phyloP scores from a whole-genome alignment of 2,329 filamentous ascomycete genomes.

The Neonectria faginata region DNA sequence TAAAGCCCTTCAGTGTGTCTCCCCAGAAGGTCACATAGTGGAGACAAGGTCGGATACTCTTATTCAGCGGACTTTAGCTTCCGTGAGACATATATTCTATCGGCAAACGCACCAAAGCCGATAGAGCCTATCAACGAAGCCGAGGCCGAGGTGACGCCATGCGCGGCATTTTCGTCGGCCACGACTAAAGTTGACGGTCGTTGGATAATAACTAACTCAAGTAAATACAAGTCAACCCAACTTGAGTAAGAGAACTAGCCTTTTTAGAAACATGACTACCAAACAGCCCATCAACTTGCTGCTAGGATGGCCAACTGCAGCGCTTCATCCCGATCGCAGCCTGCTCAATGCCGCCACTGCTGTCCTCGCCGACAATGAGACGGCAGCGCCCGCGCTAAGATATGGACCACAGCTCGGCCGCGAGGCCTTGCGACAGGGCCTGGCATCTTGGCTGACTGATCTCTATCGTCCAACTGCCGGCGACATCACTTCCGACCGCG shows the following conservation, averaged over 20 bases:
- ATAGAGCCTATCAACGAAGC: not conserved
- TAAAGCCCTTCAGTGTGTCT: not conserved
- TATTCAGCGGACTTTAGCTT: not conserved
- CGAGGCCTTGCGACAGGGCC: not conserved
- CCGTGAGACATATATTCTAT: not conserved
- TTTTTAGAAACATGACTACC: not conserved
- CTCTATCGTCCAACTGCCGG: conserved; percentile 5
- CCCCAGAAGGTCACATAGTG: not conserved
- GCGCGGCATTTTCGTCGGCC: not conserved
- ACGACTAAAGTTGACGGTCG: not conserved
- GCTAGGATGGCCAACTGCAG: conserved; percentile 13
- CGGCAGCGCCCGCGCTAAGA: not conserved
- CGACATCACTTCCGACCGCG: conserved; percentile 4
- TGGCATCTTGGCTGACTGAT: conserved; percentile 6
- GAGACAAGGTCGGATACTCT: not conserved
- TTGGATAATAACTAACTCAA: not conserved
- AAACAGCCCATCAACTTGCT: conserved; percentile 5
- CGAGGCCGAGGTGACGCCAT: conserved; percentile 1
- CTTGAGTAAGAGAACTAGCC: not conserved
- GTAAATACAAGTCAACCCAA: not conserved
- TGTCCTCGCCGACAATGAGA: conserved; percentile 9
- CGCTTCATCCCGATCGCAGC: conserved; percentile 2
- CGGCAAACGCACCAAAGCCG: conserved; percentile 1
- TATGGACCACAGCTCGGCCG: conserved; percentile 18
- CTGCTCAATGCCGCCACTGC: not conserved